Conservation (phyloP, 768 basidiomycete genomes). For the Tulasnella sp. region DNA sequence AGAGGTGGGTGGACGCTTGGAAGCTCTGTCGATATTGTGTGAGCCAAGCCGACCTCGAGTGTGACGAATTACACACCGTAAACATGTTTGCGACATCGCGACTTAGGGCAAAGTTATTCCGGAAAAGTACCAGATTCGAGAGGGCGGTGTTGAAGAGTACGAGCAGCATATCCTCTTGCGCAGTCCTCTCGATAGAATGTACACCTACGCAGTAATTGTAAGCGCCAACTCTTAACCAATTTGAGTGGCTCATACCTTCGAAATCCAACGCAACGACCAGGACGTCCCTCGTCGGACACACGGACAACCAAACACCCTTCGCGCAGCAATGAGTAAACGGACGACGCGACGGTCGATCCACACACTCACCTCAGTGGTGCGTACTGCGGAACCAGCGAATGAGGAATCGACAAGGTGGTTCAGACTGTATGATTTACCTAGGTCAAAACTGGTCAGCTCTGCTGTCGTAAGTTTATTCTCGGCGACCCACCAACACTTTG, state of each 20-base stretch:
- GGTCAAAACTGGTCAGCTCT: not conserved
- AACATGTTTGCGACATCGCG: constrained; percentile 51
- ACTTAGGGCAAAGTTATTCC: constrained; percentile 51
- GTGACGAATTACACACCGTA: constrained; percentile 27
- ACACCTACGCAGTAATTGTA: constrained; percentile 32
- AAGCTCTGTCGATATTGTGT: constrained; percentile 14
- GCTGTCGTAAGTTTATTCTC: not conserved
- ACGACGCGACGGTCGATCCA: not conserved
- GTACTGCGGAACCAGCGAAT: constrained; percentile 38
- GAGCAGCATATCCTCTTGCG: constrained; percentile 50
- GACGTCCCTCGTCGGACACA: constrained; percentile 43
- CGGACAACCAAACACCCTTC: constrained; percentile 56
- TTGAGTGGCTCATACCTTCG: constrained; percentile 33
- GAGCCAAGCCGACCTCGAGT: too few species aligned
- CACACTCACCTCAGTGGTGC: not conserved
- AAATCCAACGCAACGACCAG: constrained; percentile 51
- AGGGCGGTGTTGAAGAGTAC: constrained; percentile 55
- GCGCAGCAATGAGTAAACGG: not conserved
- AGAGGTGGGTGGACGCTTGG: constrained; percentile 25
- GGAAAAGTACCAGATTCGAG: constrained; percentile 47
- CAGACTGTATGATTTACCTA: constrained; percentile 44
- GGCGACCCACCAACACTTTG: constrained; percentile 35
- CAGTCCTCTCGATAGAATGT: constrained; percentile 49
- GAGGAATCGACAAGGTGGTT: constrained; percentile 54
- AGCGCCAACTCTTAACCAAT: not conserved